Evolutionary conservation across 805 yeast genomes (phyloP), one percentile per base, ranked within the genome.

Genomic region (Nakazawaea molendinolei): DNA sequence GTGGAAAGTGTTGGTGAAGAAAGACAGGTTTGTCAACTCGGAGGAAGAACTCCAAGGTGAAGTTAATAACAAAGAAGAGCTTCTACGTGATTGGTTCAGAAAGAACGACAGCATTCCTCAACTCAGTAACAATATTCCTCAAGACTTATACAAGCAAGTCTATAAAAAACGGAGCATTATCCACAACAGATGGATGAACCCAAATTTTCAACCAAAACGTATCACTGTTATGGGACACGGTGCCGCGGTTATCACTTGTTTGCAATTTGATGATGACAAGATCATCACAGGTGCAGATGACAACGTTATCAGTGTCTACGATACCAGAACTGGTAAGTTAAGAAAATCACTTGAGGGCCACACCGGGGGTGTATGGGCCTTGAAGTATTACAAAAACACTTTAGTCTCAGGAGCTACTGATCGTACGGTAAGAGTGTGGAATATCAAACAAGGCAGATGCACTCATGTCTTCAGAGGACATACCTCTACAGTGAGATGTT

Each of bases 331-430:
- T 1, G 97, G 97, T 5, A 61, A 63, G 28, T 64, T 80, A 34
- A 50, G 78, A 7, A 64, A 71, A 28, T 76, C 77, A 5, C 65
- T 92, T 29, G 66, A 69, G 28, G 97, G 96, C 6, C 98, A 92
- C 53, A 95, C 83, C 37, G 98, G 98, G 30, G 98, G 98, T 26
- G 98, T 92, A 5, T 92, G 98, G 98, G 97, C 98, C 1, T 68
- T 92, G 54, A 86, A 90, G 58, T 89, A 87, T 52, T 67, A 74
- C 37, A 87, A 85, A 16, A 76, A 79, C 49, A 86, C 87, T 7
- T 66, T 92, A 30, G 95, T 90, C 1, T 83, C 94, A 41, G 98
- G 97, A 0, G 82, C 95, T 2, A 90, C 97, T 0, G 98, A 92
- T 59, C 72, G 96, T 47, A 80, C 95, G 0, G 95, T 92, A 3